Evolutionary conservation across 2,329 filamentous ascomycete genomes (phyloP), one percentile per base, ranked within the genome.

Genomic region (Claviceps purpurea): DNA sequence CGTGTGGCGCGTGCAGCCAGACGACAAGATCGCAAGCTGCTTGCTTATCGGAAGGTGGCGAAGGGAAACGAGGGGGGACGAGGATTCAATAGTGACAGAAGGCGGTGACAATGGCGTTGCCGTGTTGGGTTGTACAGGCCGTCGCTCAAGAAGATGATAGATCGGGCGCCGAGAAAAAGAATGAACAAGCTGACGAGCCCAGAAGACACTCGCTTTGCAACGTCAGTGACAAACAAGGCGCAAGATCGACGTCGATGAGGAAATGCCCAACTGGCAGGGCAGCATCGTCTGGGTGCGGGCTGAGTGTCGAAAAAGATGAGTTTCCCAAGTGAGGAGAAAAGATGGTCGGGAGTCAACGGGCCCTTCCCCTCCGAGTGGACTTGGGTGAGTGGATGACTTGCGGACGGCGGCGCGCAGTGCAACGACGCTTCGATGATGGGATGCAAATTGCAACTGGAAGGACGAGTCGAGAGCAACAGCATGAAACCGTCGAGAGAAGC

Each of bases 251-350:
- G 26, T 30, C 26, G 8, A 10, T 30, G 26, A 30, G 26, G 26
- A 47, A 41, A 38, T 22, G 10, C 18, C 34, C 39, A 11, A 10
- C 52, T 43, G 48, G 18, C 44, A 44, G 48, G 49, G 18, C 43
- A 50, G 52, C 52, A 50, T 53, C 44, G 49, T 53, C 49, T 42
- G 40, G 40, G 47, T 46, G 24, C 11, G 16, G 34, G 42, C 22
- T 30, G 43, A 20, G 26, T 30, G 22, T 50, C 16, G n/a, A 8
- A 30, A 47, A 34, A 42, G 42, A 20, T 30, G 24, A 43, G 20
- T 50, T 43, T 45, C 34, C 50, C 43, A 47, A 46, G 20, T 44
- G 51, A 42, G 47, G 47, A 46, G 47, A 50, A 44, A 37, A 22
- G 40, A 18, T 40, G 38, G 22, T 26, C 14, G 34, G 37, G 38